Evolutionary conservation across 2,329 filamentous ascomycete genomes (phyloP).

Genomic region (Eutypa lata): DNA sequence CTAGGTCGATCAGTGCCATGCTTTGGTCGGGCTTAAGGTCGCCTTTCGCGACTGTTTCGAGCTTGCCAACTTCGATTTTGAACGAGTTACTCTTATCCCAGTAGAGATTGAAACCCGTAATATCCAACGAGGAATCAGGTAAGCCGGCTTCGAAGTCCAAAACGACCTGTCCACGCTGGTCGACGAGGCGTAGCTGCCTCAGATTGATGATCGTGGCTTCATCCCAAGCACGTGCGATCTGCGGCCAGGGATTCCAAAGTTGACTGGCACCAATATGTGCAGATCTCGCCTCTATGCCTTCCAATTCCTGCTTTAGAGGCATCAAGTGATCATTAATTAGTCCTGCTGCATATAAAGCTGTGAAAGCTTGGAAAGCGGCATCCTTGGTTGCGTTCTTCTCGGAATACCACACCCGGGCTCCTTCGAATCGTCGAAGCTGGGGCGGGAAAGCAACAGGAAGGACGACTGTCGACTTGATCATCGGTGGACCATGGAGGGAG

Average conservation of each 20-base stretch:
- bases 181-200: conserved; percentile 31
- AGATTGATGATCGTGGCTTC: conserved; percentile 27
- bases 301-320: conserved; percentile 50
- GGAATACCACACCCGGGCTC: conserved; percentile 60
- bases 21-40: conserved; percentile 39
- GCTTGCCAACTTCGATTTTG: conserved; percentile 30
- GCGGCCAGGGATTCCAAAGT: conserved; percentile 45
- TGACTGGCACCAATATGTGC: conserved; percentile 33
- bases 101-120: conserved; percentile 36
- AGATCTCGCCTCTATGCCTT: conserved; percentile 35
- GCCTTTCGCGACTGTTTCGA: conserved; percentile 2
- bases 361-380: conserved; percentile 78
- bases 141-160: conserved; percentile 42
- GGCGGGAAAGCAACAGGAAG: conserved; percentile 70
- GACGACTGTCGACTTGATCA: conserved; percentile 58
- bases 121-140: conserved; percentile 38
- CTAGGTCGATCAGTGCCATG: conserved; percentile 40
- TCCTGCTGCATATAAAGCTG: conserved; percentile 63
- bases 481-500: conserved; percentile 15
- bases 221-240: conserved; percentile 42
- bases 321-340: conserved; percentile 77
- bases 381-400: conserved; percentile 75
- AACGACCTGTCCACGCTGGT: conserved; percentile 25
- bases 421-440: conserved; percentile 51
- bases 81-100: conserved; percentile 35